phyloP scores from a whole-genome alignment of 495 filamentous ascomycete genomes.

The Sphaerosporella brunnea region DNA sequence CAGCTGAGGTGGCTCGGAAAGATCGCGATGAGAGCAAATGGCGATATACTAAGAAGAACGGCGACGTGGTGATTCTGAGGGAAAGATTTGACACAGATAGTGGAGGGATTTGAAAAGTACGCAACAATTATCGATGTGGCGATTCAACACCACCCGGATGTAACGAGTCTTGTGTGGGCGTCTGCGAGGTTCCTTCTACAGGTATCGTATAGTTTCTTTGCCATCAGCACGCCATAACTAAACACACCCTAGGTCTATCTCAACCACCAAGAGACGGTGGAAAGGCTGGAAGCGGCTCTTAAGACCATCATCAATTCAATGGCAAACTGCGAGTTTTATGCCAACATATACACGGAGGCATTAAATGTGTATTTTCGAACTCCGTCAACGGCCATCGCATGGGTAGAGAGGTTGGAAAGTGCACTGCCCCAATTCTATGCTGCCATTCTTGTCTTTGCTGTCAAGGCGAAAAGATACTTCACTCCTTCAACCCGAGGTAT shows the following conservation, averaged over 20 bases:
- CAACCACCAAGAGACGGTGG: conserved; percentile 13
- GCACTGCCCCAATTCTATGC: conserved; percentile 8
- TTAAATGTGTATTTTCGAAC: background rate
- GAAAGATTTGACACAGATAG: conserved; percentile 7
- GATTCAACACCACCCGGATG: conserved; percentile 1
- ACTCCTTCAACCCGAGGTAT: background rate
- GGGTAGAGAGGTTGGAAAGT: background rate
- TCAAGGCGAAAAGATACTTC: conserved; percentile 13
- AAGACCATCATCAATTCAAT: conserved; percentile 9
- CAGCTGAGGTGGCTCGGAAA: background rate
- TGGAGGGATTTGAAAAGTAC: conserved; percentile 9
- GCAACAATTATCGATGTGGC: conserved; percentile 9
- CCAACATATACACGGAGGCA: background rate
- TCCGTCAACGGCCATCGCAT: background rate
- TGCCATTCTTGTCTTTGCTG: conserved; percentile 7
- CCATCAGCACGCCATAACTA: background rate
- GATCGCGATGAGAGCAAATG: background rate
- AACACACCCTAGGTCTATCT: conserved; percentile 7
- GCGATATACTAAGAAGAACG: background rate
- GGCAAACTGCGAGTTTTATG: conserved; percentile 13
- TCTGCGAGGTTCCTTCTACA: conserved; percentile 8
- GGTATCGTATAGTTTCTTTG: background rate
- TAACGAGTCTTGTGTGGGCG: conserved; percentile 9
- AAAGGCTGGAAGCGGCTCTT: conserved; percentile 4
- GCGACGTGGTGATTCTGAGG: background rate